Evolutionary conservation across 2,329 filamentous ascomycete species (phyloP).

Genomic region (Alternaria triticina): DNA sequence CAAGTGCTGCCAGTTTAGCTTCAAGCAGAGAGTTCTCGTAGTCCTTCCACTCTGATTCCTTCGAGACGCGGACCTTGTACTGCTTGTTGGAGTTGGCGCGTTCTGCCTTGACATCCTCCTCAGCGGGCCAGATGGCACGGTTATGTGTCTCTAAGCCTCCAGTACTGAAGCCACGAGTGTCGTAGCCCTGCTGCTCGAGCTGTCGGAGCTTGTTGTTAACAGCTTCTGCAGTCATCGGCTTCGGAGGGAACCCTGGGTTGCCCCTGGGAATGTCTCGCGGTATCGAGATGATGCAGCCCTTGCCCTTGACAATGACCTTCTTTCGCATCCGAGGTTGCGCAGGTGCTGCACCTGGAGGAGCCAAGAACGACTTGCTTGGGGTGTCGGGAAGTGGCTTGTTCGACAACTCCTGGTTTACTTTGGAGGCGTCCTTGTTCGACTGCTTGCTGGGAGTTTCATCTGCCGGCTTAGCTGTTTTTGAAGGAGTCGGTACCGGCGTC

Average conservation of each 20-base stretch:
- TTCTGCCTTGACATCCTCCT: slow-evolving; percentile 64
- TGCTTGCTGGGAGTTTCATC: slow-evolving; percentile 28
- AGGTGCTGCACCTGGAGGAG: slow-evolving; percentile 23
- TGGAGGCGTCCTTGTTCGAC: slow-evolving; percentile 6
- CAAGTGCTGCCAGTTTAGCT: slow-evolving; percentile 88
- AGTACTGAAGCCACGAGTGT: slow-evolving; percentile 69
- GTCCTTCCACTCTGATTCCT: slow-evolving; percentile 74
- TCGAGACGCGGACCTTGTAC: slow-evolving; percentile 71
- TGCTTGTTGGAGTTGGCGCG: slow-evolving; percentile 53
- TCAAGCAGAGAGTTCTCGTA: slow-evolving; percentile 86
- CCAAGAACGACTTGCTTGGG: slow-evolving; percentile 19
- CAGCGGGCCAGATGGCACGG: slow-evolving; percentile 70
- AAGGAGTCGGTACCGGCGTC: slow-evolving; percentile 24
- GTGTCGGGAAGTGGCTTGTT: slow-evolving; percentile 10
- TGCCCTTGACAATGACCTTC: slow-evolving; percentile 54
- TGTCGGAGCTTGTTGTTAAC: slow-evolving; percentile 67
- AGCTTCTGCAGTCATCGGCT: slow-evolving; percentile 57
- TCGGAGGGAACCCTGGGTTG: slow-evolving; percentile 50
- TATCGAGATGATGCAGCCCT: slow-evolving; percentile 54
- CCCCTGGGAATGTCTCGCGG: slow-evolving; percentile 51
- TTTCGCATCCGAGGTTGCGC: slow-evolving; percentile 50
- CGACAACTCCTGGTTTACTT: neutral
- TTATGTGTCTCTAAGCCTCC: slow-evolving; percentile 60
- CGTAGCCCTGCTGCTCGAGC: slow-evolving; percentile 74
- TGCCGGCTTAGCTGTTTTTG: slow-evolving; percentile 24